Evolutionary conservation across 495 filamentous ascomycete species (phyloP).

Genomic region (Penicillium egyptiacum): DNA sequence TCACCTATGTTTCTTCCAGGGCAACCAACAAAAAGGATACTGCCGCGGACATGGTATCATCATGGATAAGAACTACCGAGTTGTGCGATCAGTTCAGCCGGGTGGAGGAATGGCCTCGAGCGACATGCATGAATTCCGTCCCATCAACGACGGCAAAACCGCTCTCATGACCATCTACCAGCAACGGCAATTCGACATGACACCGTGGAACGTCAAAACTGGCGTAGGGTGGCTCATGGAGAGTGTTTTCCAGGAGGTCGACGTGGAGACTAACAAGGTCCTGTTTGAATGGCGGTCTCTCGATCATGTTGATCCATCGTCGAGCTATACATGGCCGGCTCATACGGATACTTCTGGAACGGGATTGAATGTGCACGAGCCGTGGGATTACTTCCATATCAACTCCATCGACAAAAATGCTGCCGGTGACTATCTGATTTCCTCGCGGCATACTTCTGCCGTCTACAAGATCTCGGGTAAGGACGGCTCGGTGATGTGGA

Average conservation of each 20-base stretch:
- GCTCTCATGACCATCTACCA: slow-evolving; percentile 58
- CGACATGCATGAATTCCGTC: slow-evolving; percentile 54
- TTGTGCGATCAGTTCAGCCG: slow-evolving; percentile 46
- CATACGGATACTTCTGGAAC: slow-evolving; percentile 51
- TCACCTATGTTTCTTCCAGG: slow-evolving; percentile 56
- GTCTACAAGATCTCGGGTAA: slow-evolving; percentile 61
- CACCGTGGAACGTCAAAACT: slow-evolving; percentile 47
- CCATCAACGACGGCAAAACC: slow-evolving; percentile 48
- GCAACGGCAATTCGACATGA: slow-evolving; percentile 54
- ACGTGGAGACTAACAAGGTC: slow-evolving; percentile 49
- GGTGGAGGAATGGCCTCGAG: slow-evolving; percentile 49
- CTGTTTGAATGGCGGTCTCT: slow-evolving; percentile 55
- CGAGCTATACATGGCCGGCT: slow-evolving; percentile 44
- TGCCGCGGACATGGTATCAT: slow-evolving; percentile 55
- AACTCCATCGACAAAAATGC: slow-evolving; percentile 61
- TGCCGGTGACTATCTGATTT: slow-evolving; percentile 60
- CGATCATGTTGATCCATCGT: slow-evolving; percentile 51
- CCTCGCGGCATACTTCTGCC: slow-evolving; percentile 56
- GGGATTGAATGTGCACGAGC: slow-evolving; percentile 41
- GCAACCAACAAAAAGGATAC: slow-evolving; percentile 54
- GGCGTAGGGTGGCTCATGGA: slow-evolving; percentile 54
- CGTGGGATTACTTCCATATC: slow-evolving; percentile 68
- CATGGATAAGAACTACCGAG: slow-evolving; percentile 50
- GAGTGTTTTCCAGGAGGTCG: slow-evolving; percentile 52
- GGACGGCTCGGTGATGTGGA: slow-evolving; percentile 59